Percentiles rank a stretch among this genome's conserved stretches.
Conservation (phyloP, 495 filamentous ascomycete genomes). For the Melanomma pulvis-pyrius region DNA sequence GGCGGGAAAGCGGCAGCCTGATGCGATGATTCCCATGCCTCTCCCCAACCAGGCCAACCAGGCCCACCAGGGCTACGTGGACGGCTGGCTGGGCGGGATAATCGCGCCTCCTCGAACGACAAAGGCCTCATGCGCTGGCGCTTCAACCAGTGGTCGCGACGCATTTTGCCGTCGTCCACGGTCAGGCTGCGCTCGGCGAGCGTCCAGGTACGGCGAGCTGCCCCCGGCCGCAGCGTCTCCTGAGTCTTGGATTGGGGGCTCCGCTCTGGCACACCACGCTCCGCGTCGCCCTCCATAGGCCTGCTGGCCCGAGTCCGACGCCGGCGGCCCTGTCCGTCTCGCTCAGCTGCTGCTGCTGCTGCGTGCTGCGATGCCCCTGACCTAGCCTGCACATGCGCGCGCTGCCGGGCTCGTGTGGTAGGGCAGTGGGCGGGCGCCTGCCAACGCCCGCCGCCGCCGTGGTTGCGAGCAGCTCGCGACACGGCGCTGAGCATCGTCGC, state of each 20-base stretch:
- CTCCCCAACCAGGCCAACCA: neutral
- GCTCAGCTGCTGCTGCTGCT: constrained; percentile 3
- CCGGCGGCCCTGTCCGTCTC: neutral
- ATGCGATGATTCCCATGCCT: constrained; percentile 3
- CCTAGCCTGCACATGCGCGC: neutral
- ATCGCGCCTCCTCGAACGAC: constrained; percentile 27
- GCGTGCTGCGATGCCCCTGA: neutral
- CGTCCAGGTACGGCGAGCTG: neutral
- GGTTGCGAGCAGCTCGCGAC: too few species aligned
- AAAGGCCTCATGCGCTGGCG: constrained; percentile 15
- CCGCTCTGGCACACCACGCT: too few species aligned
- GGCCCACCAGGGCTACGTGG: neutral
- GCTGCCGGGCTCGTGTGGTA: neutral
- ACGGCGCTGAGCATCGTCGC: too few species aligned
- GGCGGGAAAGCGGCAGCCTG: constrained; percentile 16
- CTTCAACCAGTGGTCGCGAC: neutral
- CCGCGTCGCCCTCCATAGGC: too few species aligned
- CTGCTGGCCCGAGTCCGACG: constrained; percentile 3
- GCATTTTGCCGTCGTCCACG: neutral
- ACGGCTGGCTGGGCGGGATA: constrained; percentile 7
- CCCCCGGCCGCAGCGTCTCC: constrained; percentile 10
- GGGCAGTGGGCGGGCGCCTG: neutral
- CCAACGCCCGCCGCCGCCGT: too few species aligned
- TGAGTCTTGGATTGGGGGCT: constrained; percentile 9
- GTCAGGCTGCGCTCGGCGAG: neutral